These are phyloP conservation scores for Lasiodiplodia sp. DNA, from an alignment of 2,329 filamentous ascomycete genomes.

Conservation along the genomic window DNA sequence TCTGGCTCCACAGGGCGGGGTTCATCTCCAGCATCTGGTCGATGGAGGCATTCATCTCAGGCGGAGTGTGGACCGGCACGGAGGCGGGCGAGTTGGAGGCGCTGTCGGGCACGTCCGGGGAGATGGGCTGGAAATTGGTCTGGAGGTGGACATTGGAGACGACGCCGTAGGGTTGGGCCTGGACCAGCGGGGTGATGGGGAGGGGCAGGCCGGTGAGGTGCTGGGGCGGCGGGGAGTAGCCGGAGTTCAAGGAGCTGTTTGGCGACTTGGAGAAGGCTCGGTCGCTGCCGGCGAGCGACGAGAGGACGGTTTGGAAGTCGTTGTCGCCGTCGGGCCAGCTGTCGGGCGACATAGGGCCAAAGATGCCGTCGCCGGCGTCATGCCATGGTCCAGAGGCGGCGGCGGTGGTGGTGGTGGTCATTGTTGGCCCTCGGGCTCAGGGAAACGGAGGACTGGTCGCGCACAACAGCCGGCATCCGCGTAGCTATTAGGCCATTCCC, in stretches of 20 bases:
- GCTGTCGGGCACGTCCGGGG: conserved; percentile 19
- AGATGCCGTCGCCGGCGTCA: conserved; percentile 25
- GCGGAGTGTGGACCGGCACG: conserved; percentile 27
- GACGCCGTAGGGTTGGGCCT: conserved; percentile 6
- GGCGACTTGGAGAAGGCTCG: conserved; percentile 30
- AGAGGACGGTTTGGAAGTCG: conserved; percentile 18
- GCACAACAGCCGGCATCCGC: conserved; percentile 6
- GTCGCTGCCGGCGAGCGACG: conserved; percentile 27
- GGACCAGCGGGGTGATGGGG: conserved; percentile 23
- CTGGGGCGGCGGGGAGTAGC: conserved; percentile 25
- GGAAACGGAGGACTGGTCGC: conserved; percentile 2
- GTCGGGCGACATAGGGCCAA: conserved; percentile 29
- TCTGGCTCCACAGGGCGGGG: conserved; percentile 22
- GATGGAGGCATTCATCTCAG: conserved; percentile 29
- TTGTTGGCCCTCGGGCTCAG: conserved; percentile 15
- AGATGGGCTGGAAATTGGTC: conserved; percentile 13
- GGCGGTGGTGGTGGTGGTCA: conserved; percentile 19
- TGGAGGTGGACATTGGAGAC: conserved; percentile 11
- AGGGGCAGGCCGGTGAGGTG: conserved; percentile 22
- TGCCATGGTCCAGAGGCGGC: conserved; percentile 13
- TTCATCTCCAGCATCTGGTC: conserved; percentile 28
- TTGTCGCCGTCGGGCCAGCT: conserved; percentile 20
- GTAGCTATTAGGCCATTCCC: conserved; percentile 16
- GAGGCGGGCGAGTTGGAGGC: conserved; percentile 29
- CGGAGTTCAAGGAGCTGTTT: conserved; percentile 25